phyloP scores from a whole-genome alignment of 2,329 filamentous ascomycete species.

The Fusarium palustre region DNA sequence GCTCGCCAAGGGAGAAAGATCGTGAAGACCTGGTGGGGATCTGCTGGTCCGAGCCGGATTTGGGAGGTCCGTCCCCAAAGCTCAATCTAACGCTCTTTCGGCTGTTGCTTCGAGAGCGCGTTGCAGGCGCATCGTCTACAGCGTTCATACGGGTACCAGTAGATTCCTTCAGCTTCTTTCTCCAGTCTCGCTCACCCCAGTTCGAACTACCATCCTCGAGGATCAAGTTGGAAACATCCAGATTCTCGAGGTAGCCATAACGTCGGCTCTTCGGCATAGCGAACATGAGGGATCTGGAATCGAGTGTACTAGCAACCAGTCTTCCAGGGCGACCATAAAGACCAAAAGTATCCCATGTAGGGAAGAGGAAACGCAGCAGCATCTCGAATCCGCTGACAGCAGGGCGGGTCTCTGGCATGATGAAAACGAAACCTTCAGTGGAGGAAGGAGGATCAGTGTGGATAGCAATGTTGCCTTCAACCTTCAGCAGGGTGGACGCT shows the following conservation, averaged over 20 bases:
- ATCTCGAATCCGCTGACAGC: conserved; percentile 95
- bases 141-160: conserved; percentile 82
- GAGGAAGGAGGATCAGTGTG: conserved; percentile 81
- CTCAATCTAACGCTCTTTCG: conserved; percentile 69
- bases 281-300: conserved; percentile 94
- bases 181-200: conserved; percentile 92
- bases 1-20: conserved; percentile 61
- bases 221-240: conserved; percentile 86
- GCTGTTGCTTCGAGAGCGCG: conserved; percentile 66
- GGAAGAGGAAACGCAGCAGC: conserved; percentile 91
- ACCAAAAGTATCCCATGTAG: conserved; percentile 91
- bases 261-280: conserved; percentile 90
- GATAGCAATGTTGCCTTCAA: conserved; percentile 91
- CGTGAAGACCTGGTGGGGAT: conserved; percentile 64
- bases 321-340: conserved; percentile 91
- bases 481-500: conserved; percentile 91
- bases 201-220: conserved; percentile 77
- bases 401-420: conserved; percentile 96
- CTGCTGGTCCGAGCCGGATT: conserved; percentile 60
- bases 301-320: conserved; percentile 86
- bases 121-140: conserved; percentile 62
- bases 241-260: conserved; percentile 90
- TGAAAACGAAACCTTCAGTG: conserved; percentile 94
- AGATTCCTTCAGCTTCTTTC: conserved; percentile 86
- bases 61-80: conserved; percentile 51